A percentile compares a stretch with the other conserved stretches of the same genome.
These are phyloP conservation scores for Przewalskia tangutica DNA, from an alignment of 257 asterid genomes.

Conservation along the genomic window DNA sequence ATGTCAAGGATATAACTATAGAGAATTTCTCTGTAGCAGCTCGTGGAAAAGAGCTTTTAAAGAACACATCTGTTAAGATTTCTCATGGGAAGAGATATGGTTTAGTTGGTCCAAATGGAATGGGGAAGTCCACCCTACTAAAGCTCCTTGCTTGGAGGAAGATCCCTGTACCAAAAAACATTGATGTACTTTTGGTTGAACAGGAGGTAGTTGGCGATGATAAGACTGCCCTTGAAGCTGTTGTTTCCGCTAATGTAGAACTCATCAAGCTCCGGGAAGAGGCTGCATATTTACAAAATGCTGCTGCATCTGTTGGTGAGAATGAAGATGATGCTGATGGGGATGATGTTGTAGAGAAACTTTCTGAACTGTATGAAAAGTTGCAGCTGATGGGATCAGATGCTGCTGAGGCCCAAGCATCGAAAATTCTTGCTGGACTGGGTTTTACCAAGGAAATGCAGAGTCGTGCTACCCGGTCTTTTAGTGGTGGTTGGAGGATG, in stretches of 20 bases:
- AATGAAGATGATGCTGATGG: slow-evolving; percentile 19
- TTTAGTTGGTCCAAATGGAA: slow-evolving; percentile 61
- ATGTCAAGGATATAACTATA: slow-evolving; percentile 51
- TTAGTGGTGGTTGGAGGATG: slow-evolving; percentile 80
- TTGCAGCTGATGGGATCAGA: slow-evolving; percentile 60
- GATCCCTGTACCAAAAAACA: slow-evolving; percentile 17
- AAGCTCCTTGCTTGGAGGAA: slow-evolving; percentile 20
- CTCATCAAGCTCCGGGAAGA: slow-evolving; percentile 44
- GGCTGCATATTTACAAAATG: slow-evolving; percentile 35
- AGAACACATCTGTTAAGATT: slow-evolving; percentile 42
- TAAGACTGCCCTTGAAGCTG: slow-evolving; percentile 13
- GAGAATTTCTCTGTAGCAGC: slow-evolving; percentile 59
- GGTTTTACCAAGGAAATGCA: slow-evolving; percentile 67
- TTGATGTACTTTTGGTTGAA: slow-evolving; percentile 18
- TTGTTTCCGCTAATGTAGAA: slow-evolving; percentile 52
- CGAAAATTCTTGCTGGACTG: slow-evolving; percentile 59
- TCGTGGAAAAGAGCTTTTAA: slow-evolving; percentile 57
- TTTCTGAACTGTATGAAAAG: slow-evolving; percentile 47
- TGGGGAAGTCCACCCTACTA: slow-evolving; percentile 49
- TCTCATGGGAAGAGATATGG: slow-evolving; percentile 69
- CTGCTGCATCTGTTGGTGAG: slow-evolving; percentile 18
- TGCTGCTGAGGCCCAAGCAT: slow-evolving; percentile 71
- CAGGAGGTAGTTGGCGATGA: slow-evolving; percentile 19
- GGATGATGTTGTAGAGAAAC: slow-evolving; percentile 45
- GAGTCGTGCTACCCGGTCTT: slow-evolving; percentile 45